Conservation (phyloP, 345 rosid species). For the Diplotaxis tenuifolia region DNA sequence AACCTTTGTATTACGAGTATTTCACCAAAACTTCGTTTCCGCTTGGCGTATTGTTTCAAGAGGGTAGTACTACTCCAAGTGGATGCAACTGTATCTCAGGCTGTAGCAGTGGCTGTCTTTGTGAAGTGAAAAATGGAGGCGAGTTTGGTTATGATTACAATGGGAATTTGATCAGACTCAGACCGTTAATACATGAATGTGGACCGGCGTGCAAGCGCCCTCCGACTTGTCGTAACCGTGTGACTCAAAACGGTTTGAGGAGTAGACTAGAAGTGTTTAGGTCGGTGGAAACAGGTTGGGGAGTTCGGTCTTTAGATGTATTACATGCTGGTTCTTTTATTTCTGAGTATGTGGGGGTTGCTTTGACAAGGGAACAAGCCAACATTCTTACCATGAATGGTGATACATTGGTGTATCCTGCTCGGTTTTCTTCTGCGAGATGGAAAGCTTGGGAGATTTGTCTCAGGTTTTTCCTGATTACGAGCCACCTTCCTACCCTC, state of each 20-base stretch:
- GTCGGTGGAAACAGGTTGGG: constrained; percentile 91
- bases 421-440: constrained; percentile 54
- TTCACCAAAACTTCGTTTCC: constrained; percentile 66
- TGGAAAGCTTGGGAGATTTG: constrained; percentile 88
- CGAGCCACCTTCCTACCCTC: constrained; percentile 57
- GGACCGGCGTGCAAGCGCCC: constrained; percentile 75
- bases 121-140: constrained; percentile 73
- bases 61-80: constrained; percentile 28
- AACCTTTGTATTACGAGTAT: constrained; percentile 85
- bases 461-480: constrained; percentile 60
- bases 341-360: constrained; percentile 86
- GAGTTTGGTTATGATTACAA: constrained; percentile 69
- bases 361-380: constrained; percentile 85
- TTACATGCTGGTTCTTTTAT: constrained; percentile 86
- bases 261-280: constrained; percentile 80
- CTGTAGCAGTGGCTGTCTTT: constrained; percentile 67
- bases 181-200: constrained; percentile 77
- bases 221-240: constrained; percentile 72
- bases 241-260: constrained; percentile 68
- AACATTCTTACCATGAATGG: constrained; percentile 78
- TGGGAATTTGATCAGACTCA: constrained; percentile 70
- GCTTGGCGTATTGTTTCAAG: constrained; percentile 39
- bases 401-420: constrained; percentile 71
- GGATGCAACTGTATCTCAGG: constrained; percentile 75
- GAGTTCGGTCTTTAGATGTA: constrained; percentile 83